Evolutionary conservation across 176 grass and related monocot genomes (phyloP), one percentile per base, ranked within the genome.

Genomic region (Secale cereale): DNA sequence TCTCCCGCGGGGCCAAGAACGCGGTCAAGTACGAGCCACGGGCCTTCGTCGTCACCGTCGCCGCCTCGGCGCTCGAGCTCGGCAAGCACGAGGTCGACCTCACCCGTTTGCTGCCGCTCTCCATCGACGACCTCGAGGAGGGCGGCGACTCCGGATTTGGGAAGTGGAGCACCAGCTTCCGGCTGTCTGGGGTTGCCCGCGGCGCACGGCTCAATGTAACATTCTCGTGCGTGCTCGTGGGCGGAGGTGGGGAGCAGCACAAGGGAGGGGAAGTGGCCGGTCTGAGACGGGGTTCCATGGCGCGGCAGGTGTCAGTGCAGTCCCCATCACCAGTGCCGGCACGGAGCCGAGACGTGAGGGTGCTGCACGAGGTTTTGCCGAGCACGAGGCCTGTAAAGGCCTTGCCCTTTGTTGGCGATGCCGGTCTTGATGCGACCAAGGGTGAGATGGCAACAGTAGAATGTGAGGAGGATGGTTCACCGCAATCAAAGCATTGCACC

Each of bases 121-220:
- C 88, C 29, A 68, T 92, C 30, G 86, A 87, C 20, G 97, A 99
- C 28, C 93, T 99, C 22, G 93, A 99, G 79, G 93, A 89, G 20
- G 91, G 90, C 30, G 95, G 88, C 2, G 93, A 88, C 32, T 87
- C 89, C 41, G 93, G 89, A 6, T 94, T 92, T 40, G 90, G 93
- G 19, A 94, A 94, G 75, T 99, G 97, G 97, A 99, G 76, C 84
- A 96, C 93, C 52, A 99, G 93, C 83, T 96, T 96, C 87, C 85
- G 93, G 14, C 86, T 99, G 0, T 94, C 90, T 8, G 97, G 97
- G 2, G 86, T 89, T n/a, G 91, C 97, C 19, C 93, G 88, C 56
- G 91, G 93, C 39, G 93, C 88, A n/a, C 89, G 92, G 35, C 93
- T 99, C 15, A 99, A 91, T 37, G 90, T 92, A 0, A 99, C 91